These are phyloP conservation scores for Escallonia herrerae DNA, from an alignment of 129 eudicot genomes.

Conservation along the genomic window DNA sequence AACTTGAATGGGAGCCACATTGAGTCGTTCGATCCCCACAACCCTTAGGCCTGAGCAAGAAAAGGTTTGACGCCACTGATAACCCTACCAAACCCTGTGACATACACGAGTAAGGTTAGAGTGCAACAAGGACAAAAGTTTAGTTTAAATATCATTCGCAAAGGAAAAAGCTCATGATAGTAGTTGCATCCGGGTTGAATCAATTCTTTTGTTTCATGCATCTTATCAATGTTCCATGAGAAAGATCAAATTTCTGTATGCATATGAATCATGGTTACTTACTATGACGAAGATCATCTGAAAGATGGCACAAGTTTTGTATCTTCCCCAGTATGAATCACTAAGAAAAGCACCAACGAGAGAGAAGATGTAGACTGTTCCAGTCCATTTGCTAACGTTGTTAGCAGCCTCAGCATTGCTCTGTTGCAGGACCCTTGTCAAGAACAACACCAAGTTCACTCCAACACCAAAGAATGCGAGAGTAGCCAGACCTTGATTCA, in stretches of 20 bases:
- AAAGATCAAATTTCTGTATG: no score
- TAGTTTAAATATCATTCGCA: no score
- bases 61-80: constrained; percentile 57
- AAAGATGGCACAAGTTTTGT: constrained; percentile 90
- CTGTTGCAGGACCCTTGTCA: constrained; percentile 82
- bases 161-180: no score
- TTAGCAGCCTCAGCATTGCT: constrained; percentile 93
- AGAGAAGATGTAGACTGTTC: constrained; percentile 92
- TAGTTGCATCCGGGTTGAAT: no score
- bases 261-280: constrained; percentile 16
- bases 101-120: neutral
- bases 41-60: constrained; percentile 77
- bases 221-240: no score
- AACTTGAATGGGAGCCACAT: constrained; percentile 60
- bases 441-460: constrained; percentile 84
- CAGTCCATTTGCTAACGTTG: constrained; percentile 98
- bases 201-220: no score
- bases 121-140: neutral
- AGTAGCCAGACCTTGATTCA: constrained; percentile 91
- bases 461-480: constrained; percentile 96
- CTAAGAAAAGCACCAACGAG: constrained; percentile 97
- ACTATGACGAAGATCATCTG: constrained; percentile 74
- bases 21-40: constrained; percentile 58
- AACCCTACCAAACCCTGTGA: constrained; percentile 69
- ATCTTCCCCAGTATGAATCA: constrained; percentile 97